phyloP scores from a whole-genome alignment of 1,284 basidiomycete genomes.

The Inonotus hispidus region DNA sequence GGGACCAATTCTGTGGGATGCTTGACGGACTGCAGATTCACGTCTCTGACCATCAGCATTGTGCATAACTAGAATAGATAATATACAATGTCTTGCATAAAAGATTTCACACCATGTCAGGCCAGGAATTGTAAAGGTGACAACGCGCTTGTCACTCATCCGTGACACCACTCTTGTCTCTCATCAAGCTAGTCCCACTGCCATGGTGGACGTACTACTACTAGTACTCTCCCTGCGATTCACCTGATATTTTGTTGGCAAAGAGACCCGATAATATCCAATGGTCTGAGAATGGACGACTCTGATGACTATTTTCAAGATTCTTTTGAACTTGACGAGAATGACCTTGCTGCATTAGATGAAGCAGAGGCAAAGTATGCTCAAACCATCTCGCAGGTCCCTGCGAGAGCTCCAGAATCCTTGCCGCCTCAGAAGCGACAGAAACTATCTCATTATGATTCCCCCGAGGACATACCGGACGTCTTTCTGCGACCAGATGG shows the following conservation, averaged over 20 bases:
- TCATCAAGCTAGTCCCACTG: too few relatives aligned
- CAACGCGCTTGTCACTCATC: not conserved
- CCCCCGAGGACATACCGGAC: constrained; percentile 13
- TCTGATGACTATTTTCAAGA: constrained; percentile 62
- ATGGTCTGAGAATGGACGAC: constrained; percentile 9
- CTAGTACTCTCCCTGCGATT: too few relatives aligned
- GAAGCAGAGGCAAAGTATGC: constrained; percentile 49
- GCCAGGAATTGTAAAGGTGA: not conserved
- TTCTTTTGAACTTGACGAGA: constrained; percentile 59
- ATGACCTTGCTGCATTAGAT: constrained; percentile 55
- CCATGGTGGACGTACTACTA: too few relatives aligned
- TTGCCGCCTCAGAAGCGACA: constrained; percentile 42
- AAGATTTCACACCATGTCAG: not conserved
- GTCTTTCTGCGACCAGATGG: constrained; percentile 11
- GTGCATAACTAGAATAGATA: not conserved
- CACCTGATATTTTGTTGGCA: not conserved
- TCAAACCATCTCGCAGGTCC: constrained; percentile 25
- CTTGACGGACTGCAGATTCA: not conserved
- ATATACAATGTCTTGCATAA: not conserved
- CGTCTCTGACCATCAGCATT: not conserved
- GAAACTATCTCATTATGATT: constrained; percentile 36
- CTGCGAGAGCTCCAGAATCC: constrained; percentile 28
- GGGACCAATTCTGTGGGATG: not conserved
- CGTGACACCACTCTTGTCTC: not conserved
- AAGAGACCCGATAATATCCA: not conserved